phyloP scores from a whole-genome alignment of 2,329 filamentous ascomycete genomes.

The Trichoderma endophyticum region DNA sequence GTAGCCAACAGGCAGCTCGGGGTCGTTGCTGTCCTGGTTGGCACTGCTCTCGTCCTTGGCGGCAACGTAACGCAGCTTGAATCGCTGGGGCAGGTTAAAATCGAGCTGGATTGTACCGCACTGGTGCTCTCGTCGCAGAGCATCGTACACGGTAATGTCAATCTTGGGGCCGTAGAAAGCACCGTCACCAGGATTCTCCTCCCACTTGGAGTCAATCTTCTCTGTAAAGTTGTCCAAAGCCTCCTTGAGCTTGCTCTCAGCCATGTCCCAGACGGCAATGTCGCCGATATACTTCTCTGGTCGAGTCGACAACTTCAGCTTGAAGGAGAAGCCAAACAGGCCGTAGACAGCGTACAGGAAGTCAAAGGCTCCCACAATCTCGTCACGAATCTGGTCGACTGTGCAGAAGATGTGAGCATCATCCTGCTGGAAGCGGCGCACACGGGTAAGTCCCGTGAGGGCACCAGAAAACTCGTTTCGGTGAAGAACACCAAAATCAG shows the following conservation, averaged over 20 bases:
- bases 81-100: slow-evolving; percentile 64
- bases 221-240: slow-evolving; percentile 75
- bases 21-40: slow-evolving; percentile 43
- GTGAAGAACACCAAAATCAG: slow-evolving; percentile 94
- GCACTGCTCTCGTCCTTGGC: slow-evolving; percentile 46
- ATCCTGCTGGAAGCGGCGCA: slow-evolving; percentile 92
- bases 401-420: slow-evolving; percentile 93
- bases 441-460: slow-evolving; percentile 83
- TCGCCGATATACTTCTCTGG: slow-evolving; percentile 86
- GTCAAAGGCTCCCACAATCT: slow-evolving; percentile 78
- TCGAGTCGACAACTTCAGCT: slow-evolving; percentile 88
- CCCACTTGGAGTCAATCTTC: slow-evolving; percentile 66
- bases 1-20: slow-evolving; percentile 62
- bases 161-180: slow-evolving; percentile 99
- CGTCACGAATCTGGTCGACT: slow-evolving; percentile 39
- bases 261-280: slow-evolving; percentile 81
- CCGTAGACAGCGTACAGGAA: slow-evolving; percentile 75
- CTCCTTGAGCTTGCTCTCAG: slow-evolving; percentile 74
- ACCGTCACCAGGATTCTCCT: slow-evolving; percentile 89
- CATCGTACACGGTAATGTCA: slow-evolving; percentile 91
- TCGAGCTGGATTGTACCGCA: slow-evolving; percentile 86
- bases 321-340: slow-evolving; percentile 67
- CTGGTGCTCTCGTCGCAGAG: slow-evolving; percentile 64
- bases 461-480: slow-evolving; percentile 94
- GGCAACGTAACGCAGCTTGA: slow-evolving; percentile 47